Conservation (phyloP, 2,329 filamentous ascomycete species). For the Fusarium sp. region DNA sequence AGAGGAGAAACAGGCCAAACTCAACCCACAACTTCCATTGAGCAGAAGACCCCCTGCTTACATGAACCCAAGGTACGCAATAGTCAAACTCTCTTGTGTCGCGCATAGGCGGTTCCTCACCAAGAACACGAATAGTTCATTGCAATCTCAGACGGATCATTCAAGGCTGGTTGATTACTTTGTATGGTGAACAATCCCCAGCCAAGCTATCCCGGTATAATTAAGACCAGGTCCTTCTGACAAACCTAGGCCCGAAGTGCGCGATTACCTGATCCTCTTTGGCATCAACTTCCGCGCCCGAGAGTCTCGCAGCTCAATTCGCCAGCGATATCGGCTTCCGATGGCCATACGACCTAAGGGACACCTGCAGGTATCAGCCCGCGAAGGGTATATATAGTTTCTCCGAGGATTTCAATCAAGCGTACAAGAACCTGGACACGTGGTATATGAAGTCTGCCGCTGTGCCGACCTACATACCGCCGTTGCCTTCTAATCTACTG, state of each 20-base stretch:
- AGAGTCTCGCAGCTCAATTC: not conserved
- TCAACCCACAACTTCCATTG: not conserved
- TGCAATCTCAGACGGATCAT: not conserved
- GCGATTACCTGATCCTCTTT: not conserved
- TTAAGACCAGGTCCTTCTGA: not conserved
- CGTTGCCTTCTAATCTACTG: rapidly evolving
- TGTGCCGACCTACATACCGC: not conserved
- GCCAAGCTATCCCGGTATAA: rapidly evolving
- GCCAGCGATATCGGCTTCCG: not conserved
- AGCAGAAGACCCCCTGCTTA: not conserved
- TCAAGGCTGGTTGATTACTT: not conserved
- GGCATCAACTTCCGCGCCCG: not conserved
- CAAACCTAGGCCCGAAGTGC: not conserved
- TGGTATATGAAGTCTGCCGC: not conserved
- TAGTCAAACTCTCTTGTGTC: rapidly evolving
- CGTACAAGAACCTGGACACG: not conserved
- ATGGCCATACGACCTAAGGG: not conserved
- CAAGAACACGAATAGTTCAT: not conserved
- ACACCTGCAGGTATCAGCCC: not conserved
- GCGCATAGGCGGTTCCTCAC: rapidly evolving
- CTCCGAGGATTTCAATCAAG: not conserved
- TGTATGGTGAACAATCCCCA: not conserved
- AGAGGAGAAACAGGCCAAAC: not conserved
- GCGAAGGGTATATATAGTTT: not conserved
- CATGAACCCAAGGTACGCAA: not conserved